Conservation (phyloP, 345 rosid genomes). For the Euphorbia pulcherrima region DNA sequence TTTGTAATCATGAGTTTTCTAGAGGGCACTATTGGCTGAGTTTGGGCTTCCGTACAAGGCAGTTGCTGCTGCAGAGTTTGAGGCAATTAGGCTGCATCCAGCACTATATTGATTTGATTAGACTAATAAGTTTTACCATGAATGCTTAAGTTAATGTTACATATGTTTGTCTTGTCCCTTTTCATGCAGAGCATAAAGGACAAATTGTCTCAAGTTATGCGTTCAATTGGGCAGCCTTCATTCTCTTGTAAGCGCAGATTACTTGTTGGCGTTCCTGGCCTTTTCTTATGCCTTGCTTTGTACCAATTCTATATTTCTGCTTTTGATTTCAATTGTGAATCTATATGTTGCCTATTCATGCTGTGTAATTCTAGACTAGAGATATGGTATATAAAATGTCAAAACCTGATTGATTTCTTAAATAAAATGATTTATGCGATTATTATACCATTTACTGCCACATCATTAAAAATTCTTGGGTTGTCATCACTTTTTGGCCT, state of each 20-base stretch:
- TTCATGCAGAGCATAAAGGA: constrained; percentile 44
- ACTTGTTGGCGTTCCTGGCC: background rate
- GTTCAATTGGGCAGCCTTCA: constrained; percentile 38
- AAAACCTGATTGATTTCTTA: background rate
- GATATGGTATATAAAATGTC: background rate
- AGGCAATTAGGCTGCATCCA: constrained; percentile 37
- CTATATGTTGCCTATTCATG: background rate
- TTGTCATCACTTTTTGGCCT: too few relatives aligned
- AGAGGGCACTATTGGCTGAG: constrained; percentile 66
- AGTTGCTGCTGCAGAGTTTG: constrained; percentile 58
- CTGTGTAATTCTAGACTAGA: background rate
- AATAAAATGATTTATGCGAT: background rate
- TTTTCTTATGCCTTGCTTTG: background rate
- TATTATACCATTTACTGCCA: background rate
- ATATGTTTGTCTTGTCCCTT: background rate
- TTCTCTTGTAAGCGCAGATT: constrained; percentile 42
- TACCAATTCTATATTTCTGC: background rate
- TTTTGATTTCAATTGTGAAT: background rate
- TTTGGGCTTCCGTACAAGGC: constrained; percentile 64
- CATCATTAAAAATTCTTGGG: background rate
- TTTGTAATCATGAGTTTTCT: constrained; percentile 12
- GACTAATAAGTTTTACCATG: background rate
- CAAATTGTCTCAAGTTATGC: constrained; percentile 50
- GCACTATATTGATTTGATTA: constrained; percentile 6
- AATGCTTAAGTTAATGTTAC: background rate